Base-by-base conservation (phyloP, 1,284 basidiomycete genomes). In the Dichomitus squalens region DNA sequence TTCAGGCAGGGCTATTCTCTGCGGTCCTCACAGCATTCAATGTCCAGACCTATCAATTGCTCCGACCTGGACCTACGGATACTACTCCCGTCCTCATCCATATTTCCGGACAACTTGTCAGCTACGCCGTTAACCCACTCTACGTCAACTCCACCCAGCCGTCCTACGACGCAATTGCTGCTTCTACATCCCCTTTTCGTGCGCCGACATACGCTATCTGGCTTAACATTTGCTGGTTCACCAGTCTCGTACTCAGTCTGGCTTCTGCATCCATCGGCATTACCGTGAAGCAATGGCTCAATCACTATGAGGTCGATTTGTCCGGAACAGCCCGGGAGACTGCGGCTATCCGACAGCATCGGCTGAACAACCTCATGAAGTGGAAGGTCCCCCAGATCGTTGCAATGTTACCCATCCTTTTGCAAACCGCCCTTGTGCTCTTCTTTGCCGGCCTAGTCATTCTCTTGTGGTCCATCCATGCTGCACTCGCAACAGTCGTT, bases 261-360 rank as follows among this genome's bases (percentile, higher is more conserved):
- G 43, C 60, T 6, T 49, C 64, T 2, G 36, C 63, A 2, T 52
- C 57, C 4, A 53, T 64, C 16, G 58, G 51, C 18, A 60, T 66
- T 39, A 25, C 60, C 23, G 64, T 59, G 34, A 64, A 63, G 35
- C 60, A 66, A 48, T 68, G 66, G 65, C 47, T 64, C n/a, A 43
- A 53, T 16, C 39, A 60, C 36, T 64, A 60, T 29, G 52, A 20
- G 11, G 39, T 48, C 18, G 52, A 58, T 8, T 35, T 52, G 7
- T 54, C 58, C 2, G 52, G 58, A 8, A 50, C 27, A 31, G 49
- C 51, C 0, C 51, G 40, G 25, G 58, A 59, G 25, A 40, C 49
- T 20, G 53, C 56, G 2, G 55, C 56, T 2, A 25, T 58, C 11
- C 56, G 60, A 2, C 57, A 63, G 36, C 53, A 60, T 29, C 58